phyloP scores from a whole-genome alignment of 805 yeast genomes.

The Saccharomycopsis amapae region DNA sequence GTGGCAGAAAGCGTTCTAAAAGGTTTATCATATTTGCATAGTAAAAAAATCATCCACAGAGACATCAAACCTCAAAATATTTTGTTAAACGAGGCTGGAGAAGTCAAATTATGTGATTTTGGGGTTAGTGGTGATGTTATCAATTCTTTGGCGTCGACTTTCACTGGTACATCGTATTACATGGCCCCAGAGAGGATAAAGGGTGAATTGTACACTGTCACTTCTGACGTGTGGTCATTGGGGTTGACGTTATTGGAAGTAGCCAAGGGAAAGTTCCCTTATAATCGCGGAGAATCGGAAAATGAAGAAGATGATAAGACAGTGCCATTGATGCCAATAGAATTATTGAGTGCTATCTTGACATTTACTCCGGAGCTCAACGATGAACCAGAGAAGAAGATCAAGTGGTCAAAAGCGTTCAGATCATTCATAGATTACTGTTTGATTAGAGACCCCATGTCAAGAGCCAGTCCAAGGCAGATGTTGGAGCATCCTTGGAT shows the following conservation, averaged over 20 bases:
- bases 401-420: constrained; percentile 76
- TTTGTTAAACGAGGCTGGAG: constrained; percentile 64
- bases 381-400: constrained; percentile 70
- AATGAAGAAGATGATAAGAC: constrained; percentile 29
- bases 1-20: constrained; percentile 78
- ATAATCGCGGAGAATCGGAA: constrained; percentile 31
- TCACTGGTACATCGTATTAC: constrained; percentile 94
- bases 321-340: constrained; percentile 75
- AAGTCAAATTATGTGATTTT: constrained; percentile 90
- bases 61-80: constrained; percentile 97
- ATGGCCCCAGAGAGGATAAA: constrained; percentile 98
- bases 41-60: constrained; percentile 82
- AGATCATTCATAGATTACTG: constrained; percentile 77
- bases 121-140: constrained; percentile 98
- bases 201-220: constrained; percentile 92
- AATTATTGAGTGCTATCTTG: constrained; percentile 70
- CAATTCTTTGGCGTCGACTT: constrained; percentile 89
- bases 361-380: constrained; percentile 73
- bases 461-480: constrained; percentile 88
- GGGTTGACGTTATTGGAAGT: constrained; percentile 91
- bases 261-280: constrained; percentile 88
- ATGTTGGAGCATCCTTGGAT: constrained; percentile 95
- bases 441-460: constrained; percentile 67
- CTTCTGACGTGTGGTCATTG: constrained; percentile 94
- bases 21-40: constrained; percentile 85